These are phyloP conservation scores for Penicillium paradoxum DNA, from an alignment of 495 filamentous ascomycete genomes.

Conservation along the genomic window DNA sequence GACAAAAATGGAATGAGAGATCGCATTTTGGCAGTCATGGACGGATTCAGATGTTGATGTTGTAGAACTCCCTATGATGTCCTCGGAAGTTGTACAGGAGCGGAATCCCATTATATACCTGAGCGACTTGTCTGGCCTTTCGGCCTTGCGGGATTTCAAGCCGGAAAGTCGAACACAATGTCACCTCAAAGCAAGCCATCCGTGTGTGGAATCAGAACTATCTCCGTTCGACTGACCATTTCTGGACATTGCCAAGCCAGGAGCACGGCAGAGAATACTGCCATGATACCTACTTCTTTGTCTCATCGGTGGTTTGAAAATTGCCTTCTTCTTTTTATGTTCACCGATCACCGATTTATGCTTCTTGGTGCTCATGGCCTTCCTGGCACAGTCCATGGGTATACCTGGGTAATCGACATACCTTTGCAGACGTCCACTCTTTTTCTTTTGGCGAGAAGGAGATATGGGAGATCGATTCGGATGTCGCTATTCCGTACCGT, in stretches of 20 bases:
- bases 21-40: conserved; percentile 7
- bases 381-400: no score
- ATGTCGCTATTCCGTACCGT: background rate
- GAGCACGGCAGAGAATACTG: background rate
- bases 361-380: no score
- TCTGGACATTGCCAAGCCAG: background rate
- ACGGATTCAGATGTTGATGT: background rate
- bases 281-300: background rate
- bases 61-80: background rate
- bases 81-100: background rate
- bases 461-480: no score
- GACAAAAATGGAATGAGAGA: conserved; percentile 7
- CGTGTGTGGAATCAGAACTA: background rate
- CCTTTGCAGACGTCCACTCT: no score
- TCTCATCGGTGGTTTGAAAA: no score
- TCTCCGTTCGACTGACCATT: background rate
- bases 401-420: no score
- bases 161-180: background rate
- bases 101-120: conserved; percentile 2
- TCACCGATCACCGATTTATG: no score
- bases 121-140: background rate
- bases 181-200: background rate
- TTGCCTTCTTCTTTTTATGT: no score
- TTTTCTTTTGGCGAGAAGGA: no score
- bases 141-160: background rate